Percentiles rank a stretch among this genome's conserved stretches.
Conservation (phyloP, 2,329 filamentous ascomycete species). For the Pseudopithomyces maydicus region DNA sequence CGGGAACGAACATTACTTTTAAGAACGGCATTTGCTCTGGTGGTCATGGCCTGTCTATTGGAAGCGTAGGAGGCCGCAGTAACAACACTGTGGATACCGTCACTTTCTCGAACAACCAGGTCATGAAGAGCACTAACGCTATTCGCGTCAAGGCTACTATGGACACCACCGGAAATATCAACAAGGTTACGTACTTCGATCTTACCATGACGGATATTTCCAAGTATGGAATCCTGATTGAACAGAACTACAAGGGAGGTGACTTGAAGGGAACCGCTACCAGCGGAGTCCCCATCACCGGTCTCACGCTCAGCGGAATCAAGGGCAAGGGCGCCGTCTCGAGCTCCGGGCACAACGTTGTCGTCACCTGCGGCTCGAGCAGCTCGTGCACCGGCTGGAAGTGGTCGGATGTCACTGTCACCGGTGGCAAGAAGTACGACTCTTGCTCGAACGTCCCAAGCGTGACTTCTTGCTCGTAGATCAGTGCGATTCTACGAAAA, state of each 20-base stretch:
- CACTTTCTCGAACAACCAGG: conserved; percentile 52
- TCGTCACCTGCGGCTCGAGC: conserved; percentile 57
- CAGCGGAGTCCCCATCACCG: conserved; percentile 50
- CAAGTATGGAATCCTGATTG: conserved; percentile 50
- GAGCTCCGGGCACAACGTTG: conserved; percentile 46
- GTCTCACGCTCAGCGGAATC: conserved; percentile 48
- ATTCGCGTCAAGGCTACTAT: conserved; percentile 61
- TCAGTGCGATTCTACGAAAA: too few relatives aligned
- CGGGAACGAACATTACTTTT: conserved; percentile 47
- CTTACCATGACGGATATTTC: neutral
- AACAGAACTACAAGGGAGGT: conserved; percentile 57
- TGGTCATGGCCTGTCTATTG: conserved; percentile 62
- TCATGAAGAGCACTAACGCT: conserved; percentile 55
- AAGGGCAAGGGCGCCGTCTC: conserved; percentile 35
- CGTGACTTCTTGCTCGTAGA: neutral
- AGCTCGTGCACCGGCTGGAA: conserved; percentile 50
- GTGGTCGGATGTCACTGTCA: neutral
- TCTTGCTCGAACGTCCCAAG: neutral
- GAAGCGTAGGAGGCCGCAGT: conserved; percentile 58
- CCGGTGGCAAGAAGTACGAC: neutral
- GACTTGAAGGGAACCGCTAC: conserved; percentile 49
- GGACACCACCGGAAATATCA: conserved; percentile 51
- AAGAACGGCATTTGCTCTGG: conserved; percentile 51
- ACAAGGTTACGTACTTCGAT: conserved; percentile 17
- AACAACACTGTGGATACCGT: conserved; percentile 46